Percentiles rank a stretch among this genome's conserved stretches.
These are phyloP conservation scores for Periglandula ipomoeae DNA, from an alignment of 2,329 filamentous ascomycete species.

Conservation along the genomic window DNA sequence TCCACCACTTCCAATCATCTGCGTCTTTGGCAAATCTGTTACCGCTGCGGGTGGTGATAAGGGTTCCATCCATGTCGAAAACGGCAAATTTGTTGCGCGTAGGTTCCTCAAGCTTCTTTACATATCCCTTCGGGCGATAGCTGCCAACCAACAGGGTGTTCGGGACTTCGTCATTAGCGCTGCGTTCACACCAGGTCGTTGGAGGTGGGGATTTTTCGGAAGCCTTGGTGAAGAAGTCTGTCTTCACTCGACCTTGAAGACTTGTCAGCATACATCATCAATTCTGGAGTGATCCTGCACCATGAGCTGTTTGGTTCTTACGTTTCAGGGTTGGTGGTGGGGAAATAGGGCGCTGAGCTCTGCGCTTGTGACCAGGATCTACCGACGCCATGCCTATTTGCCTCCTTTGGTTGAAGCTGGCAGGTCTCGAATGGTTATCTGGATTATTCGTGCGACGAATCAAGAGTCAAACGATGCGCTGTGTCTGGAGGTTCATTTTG, in stretches of 20 bases:
- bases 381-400: constrained; percentile 17
- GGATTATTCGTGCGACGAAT: too few relatives aligned
- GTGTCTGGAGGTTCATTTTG: too few relatives aligned
- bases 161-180: constrained; percentile 37
- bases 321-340: constrained; percentile 31
- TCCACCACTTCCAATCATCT: constrained; percentile 93
- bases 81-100: constrained; percentile 54
- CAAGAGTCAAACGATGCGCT: too few relatives aligned
- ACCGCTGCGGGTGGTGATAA: constrained; percentile 72
- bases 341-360: constrained; percentile 35
- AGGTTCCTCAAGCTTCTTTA: constrained; percentile 12
- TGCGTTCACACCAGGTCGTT: constrained; percentile 61
- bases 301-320: background rate
- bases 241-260: constrained; percentile 53
- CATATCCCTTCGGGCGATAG: constrained; percentile 42
- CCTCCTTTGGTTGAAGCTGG: background rate
- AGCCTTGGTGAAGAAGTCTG: constrained; percentile 78
- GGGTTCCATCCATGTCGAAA: constrained; percentile 77
- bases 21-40: constrained; percentile 65
- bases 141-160: constrained; percentile 65
- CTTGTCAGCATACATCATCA: background rate
- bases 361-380: constrained; percentile 22
- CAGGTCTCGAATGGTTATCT: background rate
- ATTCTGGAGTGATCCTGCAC: background rate
- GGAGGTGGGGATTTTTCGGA: constrained; percentile 78